A percentile compares a stretch with the other conserved stretches of the same genome.
phyloP scores from a whole-genome alignment of 78 protist species.

The Cavenderia fasciculata region DNA sequence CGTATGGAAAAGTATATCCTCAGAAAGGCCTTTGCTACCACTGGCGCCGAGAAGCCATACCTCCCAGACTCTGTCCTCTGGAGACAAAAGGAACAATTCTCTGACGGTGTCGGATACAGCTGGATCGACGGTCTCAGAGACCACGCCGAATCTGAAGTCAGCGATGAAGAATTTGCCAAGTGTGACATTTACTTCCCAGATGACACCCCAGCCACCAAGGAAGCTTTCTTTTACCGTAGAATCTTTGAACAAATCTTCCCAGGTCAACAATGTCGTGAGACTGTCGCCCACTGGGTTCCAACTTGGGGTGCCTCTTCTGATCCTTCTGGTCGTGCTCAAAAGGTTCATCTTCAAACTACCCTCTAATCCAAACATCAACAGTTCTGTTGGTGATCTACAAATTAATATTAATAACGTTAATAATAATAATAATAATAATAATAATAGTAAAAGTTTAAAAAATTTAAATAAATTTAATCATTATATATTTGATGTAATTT shows the following conservation, averaged over 20 bases:
- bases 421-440: too few relatives aligned
- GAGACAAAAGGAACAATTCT: constrained; percentile 94
- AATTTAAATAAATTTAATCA: too few relatives aligned
- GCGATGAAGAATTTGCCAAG: constrained; percentile 72
- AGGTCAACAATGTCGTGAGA: constrained; percentile 18
- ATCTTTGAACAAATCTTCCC: constrained; percentile 82
- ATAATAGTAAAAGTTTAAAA: too few relatives aligned
- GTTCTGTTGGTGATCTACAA: too few relatives aligned
- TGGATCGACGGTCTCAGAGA: constrained; percentile 93
- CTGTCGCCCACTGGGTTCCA: constrained; percentile 84
- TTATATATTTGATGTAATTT: too few relatives aligned
- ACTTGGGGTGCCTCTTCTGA: constrained; percentile 80
- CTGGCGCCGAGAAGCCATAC: constrained; percentile 83
- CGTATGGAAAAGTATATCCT: constrained; percentile 90
- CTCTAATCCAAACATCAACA: too few relatives aligned
- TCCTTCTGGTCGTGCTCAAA: constrained; percentile 85
- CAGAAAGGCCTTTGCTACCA: constrained; percentile 86
- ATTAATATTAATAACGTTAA: too few relatives aligned
- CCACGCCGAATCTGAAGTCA: constrained; percentile 74
- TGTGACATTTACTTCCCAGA: constrained; percentile 85
- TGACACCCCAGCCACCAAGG: constrained; percentile 93
- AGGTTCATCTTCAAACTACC: constrained; percentile 32
- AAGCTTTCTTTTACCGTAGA: constrained; percentile 90
- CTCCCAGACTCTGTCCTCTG: constrained; percentile 88
- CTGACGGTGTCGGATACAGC: constrained; percentile 94